phyloP scores from a whole-genome alignment of 1,139 yeast species.

The Pichia terricola region DNA sequence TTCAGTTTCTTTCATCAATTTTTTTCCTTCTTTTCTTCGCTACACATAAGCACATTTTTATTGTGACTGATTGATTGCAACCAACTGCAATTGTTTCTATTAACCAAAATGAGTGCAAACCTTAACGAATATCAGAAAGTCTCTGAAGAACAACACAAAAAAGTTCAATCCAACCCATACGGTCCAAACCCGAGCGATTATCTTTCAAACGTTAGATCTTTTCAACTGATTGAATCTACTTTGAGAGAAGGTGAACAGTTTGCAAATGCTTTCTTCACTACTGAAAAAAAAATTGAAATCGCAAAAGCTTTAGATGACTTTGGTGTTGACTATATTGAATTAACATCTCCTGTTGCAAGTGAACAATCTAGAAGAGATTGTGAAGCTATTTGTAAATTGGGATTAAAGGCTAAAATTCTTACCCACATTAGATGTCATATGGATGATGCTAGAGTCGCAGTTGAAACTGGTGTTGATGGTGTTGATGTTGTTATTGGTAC shows the following conservation, averaged over 20 bases:
- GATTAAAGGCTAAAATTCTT: conserved; percentile 88
- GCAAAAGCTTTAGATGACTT: conserved; percentile 97
- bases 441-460: conserved; percentile 98
- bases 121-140: conserved; percentile 35
- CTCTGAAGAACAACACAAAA: conserved; percentile 34
- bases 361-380: conserved; percentile 91
- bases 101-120: not conserved
- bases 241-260: conserved; percentile 98
- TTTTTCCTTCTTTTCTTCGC: not conserved
- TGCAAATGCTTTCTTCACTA: conserved; percentile 91
- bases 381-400: conserved; percentile 96
- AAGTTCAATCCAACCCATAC: conserved; percentile 56
- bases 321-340: conserved; percentile 95
- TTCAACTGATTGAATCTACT: conserved; percentile 91
- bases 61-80: conserved; percentile 1
- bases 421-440: conserved; percentile 94
- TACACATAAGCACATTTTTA: not conserved
- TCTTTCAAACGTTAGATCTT: conserved; percentile 79
- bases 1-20: not conserved
- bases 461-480: conserved; percentile 97
- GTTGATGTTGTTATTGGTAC: conserved; percentile 98
- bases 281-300: conserved; percentile 93
- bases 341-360: conserved; percentile 95
- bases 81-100: too few relatives aligned
- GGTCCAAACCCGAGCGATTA: conserved; percentile 94